Conservation (phyloP, 371 early-diverging fungal species). For the Batrachochytrium dendrobatidis region DNA sequence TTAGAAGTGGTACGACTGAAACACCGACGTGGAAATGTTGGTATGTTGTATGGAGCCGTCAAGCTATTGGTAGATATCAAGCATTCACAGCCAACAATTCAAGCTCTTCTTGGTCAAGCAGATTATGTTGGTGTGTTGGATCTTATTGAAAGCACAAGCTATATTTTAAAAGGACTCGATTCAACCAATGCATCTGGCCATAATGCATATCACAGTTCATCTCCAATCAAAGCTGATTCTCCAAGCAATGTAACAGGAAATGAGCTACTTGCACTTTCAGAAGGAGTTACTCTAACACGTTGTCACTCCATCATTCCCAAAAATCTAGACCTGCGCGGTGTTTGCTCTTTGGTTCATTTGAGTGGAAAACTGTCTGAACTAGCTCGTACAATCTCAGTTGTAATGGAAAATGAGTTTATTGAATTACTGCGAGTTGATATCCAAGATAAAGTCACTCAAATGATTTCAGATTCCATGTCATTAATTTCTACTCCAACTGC, state of each 20-base stretch:
- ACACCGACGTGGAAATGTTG: constrained; percentile 63
- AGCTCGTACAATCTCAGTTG: constrained; percentile 54
- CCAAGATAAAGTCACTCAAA: constrained; percentile 11
- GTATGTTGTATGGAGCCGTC: constrained; percentile 55
- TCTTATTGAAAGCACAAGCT: constrained; percentile 68
- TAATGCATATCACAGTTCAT: neutral
- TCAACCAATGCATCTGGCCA: neutral
- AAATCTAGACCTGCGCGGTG: constrained; percentile 49
- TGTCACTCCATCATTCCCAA: constrained; percentile 20
- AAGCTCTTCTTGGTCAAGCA: constrained; percentile 63
- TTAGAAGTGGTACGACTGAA: constrained; percentile 72
- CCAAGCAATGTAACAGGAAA: constrained; percentile 9
- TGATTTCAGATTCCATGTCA: neutral
- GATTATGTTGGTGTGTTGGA: constrained; percentile 83
- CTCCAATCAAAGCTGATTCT: neutral
- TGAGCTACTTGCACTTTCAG: constrained; percentile 11
- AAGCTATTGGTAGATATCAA: constrained; percentile 61
- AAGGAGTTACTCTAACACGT: constrained; percentile 15
- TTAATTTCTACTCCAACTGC: too few species aligned
- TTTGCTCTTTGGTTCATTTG: constrained; percentile 54
- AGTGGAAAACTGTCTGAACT: constrained; percentile 57
- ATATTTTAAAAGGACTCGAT: constrained; percentile 38
- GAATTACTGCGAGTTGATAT: constrained; percentile 55
- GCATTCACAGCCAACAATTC: constrained; percentile 72
- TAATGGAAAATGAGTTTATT: constrained; percentile 69